A percentile compares a stretch with the other conserved stretches of the same genome.
These are phyloP conservation scores for Tetrahymena elliotti DNA, from an alignment of 73 alveolate genomes.

Conservation along the genomic window DNA sequence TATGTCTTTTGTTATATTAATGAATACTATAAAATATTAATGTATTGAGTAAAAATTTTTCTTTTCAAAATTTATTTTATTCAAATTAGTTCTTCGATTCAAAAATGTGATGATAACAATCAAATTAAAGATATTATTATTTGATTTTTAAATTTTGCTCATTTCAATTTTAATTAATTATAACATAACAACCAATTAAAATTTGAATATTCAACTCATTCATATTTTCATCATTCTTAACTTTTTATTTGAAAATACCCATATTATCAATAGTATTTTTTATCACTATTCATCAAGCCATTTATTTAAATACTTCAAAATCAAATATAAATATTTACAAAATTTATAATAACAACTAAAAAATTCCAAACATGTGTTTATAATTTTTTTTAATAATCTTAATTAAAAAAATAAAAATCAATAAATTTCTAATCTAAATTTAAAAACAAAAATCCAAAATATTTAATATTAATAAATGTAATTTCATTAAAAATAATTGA, in stretches of 20 bases:
- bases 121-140: background rate
- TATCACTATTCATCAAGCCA: no score
- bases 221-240: background rate
- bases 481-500: no score
- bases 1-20: background rate
- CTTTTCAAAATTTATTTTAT: background rate
- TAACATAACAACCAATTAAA: background rate
- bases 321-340: no score
- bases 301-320: no score
- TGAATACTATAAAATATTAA: background rate
- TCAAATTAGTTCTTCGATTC: background rate
- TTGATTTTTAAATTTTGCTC: background rate
- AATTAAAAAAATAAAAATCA: no score
- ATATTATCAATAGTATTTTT: no score
- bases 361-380: no score
- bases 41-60: background rate
- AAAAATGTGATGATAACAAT: background rate
- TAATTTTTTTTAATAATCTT: no score
- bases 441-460: no score
- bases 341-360: no score
- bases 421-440: no score
- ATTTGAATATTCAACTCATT: background rate
- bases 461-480: no score
- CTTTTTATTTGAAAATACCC: background rate
- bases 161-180: background rate